phyloP scores from a whole-genome alignment of 768 basidiomycete species.

The Naganishia kalamii region DNA sequence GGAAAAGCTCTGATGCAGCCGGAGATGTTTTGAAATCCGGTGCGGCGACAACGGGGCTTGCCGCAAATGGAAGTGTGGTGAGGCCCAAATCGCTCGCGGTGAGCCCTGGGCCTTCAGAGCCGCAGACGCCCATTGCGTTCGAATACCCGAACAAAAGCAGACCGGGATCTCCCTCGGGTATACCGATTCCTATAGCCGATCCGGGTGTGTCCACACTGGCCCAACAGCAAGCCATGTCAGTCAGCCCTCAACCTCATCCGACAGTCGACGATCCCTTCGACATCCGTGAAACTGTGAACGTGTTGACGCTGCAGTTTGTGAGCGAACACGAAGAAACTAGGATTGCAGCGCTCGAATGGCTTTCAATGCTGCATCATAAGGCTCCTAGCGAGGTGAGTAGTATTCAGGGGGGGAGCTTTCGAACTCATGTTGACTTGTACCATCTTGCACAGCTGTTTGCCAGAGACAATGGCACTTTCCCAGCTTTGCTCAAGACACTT shows the following conservation, averaged over 20 bases:
- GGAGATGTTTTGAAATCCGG: conserved; percentile 1
- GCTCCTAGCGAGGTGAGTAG: conserved; percentile 77
- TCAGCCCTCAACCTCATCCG: conserved; percentile 19
- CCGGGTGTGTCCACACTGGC: conserved; percentile 17
- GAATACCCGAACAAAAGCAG: conserved; percentile 50
- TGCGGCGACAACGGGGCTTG: not conserved
- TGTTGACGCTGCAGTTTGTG: conserved; percentile 84
- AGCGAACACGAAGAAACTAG: conserved; percentile 95
- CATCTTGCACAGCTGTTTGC: conserved; percentile 66
- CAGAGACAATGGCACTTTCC: conserved; percentile 95
- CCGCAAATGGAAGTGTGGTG: not conserved
- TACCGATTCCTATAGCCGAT: conserved; percentile 20
- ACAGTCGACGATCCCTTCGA: conserved; percentile 72
- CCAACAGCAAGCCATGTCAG: conserved; percentile 18
- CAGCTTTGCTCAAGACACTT: conserved; percentile 85
- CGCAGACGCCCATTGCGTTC: conserved; percentile 37
- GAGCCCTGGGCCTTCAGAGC: conserved; percentile 25
- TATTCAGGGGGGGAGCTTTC: conserved; percentile 10
- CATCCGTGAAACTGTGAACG: conserved; percentile 86
- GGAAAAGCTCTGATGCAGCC: conserved; percentile 11
- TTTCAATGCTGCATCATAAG: conserved; percentile 97
- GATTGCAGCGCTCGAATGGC: conserved; percentile 92
- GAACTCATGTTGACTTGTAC: not conserved
- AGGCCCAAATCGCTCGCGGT: conserved; percentile 19
- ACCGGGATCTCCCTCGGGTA: conserved; percentile 55